Conservation (phyloP, 2,329 filamentous ascomycete species). For the Fusarium pseudograminearum region DNA sequence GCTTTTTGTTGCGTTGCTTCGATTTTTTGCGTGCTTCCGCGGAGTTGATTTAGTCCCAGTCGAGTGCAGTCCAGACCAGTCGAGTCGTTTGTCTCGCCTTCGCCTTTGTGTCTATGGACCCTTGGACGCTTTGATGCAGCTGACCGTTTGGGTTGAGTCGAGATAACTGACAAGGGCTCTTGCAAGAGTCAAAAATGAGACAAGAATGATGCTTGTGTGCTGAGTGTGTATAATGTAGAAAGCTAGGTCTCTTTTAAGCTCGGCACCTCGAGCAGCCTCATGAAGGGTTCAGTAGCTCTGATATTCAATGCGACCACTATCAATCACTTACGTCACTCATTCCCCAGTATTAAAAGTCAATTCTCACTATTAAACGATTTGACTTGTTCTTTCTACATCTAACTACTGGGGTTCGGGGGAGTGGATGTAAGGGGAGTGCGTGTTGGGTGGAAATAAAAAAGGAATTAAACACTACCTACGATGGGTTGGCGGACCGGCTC, state of each 20-base stretch:
- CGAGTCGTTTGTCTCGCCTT: conserved; percentile 13
- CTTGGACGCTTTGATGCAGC: not conserved
- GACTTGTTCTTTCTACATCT: not conserved
- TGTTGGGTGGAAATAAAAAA: conserved; percentile 12
- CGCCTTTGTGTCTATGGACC: not conserved
- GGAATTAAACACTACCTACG: not conserved
- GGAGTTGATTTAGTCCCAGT: not conserved
- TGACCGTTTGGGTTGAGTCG: not conserved
- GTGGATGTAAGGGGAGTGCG: not conserved
- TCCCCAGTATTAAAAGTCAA: not conserved
- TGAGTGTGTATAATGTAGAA: not conserved
- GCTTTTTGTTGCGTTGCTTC: conserved; percentile 3
- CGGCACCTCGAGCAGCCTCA: not conserved
- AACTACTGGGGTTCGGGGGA: conserved; percentile 6
- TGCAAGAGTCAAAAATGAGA: not conserved
- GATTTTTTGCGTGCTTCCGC: not conserved
- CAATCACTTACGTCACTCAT: conserved; percentile 27
- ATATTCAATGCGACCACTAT: not conserved
- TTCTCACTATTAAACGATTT: not conserved
- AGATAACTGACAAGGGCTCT: not conserved
- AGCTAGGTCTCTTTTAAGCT: not conserved
- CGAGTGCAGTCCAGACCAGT: not conserved
- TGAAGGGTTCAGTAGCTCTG: conserved; percentile 6
- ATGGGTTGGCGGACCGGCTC: not conserved
- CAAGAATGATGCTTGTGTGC: not conserved